Evolutionary conservation across 306 rosid genomes (phyloP).

Genomic region (Alnus rubra): DNA sequence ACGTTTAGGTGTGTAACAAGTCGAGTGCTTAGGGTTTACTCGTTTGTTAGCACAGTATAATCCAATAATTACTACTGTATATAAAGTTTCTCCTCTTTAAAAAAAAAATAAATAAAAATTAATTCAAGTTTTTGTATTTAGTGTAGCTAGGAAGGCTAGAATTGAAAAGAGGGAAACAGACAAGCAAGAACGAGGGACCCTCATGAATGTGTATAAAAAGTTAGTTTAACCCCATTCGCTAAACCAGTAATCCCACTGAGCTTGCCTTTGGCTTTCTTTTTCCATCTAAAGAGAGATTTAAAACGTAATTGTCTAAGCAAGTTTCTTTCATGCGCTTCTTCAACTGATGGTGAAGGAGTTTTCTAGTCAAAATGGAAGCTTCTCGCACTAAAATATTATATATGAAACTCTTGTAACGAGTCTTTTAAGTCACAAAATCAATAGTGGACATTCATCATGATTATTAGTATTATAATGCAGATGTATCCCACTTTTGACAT

Average conservation of each 20-base stretch:
- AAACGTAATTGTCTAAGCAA: background rate
- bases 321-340: background rate
- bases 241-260: slow-evolving; percentile 1
- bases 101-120: too few species aligned
- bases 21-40: too few species aligned
- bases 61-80: too few species aligned
- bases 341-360: background rate
- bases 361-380: background rate
- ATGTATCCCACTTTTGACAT: background rate
- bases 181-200: background rate
- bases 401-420: background rate
- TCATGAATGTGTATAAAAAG: background rate
- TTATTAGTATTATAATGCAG: background rate
- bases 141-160: background rate
- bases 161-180: background rate
- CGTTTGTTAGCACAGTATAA: too few species aligned
- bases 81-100: too few species aligned
- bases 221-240: background rate
- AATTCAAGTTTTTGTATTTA: too few species aligned
- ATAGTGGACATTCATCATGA: background rate
- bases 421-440: background rate
- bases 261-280: background rate
- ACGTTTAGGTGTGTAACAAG: too few species aligned
- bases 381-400: slow-evolving; percentile 4
- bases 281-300: background rate